A percentile compares a stretch with the other conserved stretches of the same genome.
phyloP scores from a whole-genome alignment of 495 filamentous ascomycete genomes.

The Podospora appendiculata region DNA sequence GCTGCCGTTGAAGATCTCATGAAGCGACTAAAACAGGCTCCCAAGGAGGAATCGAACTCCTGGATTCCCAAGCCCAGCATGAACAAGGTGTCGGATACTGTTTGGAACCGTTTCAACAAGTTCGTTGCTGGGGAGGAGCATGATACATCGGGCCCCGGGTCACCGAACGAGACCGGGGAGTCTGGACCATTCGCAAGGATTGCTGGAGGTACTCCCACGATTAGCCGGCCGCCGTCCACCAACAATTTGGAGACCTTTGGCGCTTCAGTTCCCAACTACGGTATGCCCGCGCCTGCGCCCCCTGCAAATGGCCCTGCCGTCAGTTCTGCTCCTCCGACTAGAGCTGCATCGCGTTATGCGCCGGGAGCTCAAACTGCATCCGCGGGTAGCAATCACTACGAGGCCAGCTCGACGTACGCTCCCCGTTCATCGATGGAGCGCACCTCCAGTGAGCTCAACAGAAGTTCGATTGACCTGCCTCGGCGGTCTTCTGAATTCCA shows the following conservation, averaged over 20 bases:
- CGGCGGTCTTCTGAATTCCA: slow-evolving; percentile 38
- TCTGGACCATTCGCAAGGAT: slow-evolving; percentile 75
- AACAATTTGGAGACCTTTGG: slow-evolving; percentile 67
- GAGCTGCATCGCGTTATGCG: slow-evolving; percentile 55
- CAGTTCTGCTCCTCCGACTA: slow-evolving; percentile 25
- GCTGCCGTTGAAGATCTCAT: slow-evolving; percentile 73
- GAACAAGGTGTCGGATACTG: slow-evolving; percentile 80
- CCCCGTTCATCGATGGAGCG: slow-evolving; percentile 38
- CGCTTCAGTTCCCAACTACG: slow-evolving; percentile 22
- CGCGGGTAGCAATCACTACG: slow-evolving; percentile 23
- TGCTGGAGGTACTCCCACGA: slow-evolving; percentile 65
- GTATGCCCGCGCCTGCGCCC: slow-evolving; percentile 18
- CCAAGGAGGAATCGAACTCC: slow-evolving; percentile 56
- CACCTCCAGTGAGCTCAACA: slow-evolving; percentile 32
- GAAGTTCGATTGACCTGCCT: slow-evolving; percentile 35
- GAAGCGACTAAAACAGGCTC: slow-evolving; percentile 73
- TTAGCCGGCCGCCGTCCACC: slow-evolving; percentile 73
- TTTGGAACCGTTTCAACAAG: slow-evolving; percentile 87
- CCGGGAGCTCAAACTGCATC: slow-evolving; percentile 33
- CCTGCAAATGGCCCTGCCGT: slow-evolving; percentile 22
- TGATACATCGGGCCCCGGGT: slow-evolving; percentile 48
- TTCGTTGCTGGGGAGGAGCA: slow-evolving; percentile 91
- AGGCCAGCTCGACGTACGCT: slow-evolving; percentile 31
- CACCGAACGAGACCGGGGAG: slow-evolving; percentile 51
- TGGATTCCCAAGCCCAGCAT: slow-evolving; percentile 94